phyloP scores from a whole-genome alignment of 805 yeast species.

The Candida sithepensis region DNA sequence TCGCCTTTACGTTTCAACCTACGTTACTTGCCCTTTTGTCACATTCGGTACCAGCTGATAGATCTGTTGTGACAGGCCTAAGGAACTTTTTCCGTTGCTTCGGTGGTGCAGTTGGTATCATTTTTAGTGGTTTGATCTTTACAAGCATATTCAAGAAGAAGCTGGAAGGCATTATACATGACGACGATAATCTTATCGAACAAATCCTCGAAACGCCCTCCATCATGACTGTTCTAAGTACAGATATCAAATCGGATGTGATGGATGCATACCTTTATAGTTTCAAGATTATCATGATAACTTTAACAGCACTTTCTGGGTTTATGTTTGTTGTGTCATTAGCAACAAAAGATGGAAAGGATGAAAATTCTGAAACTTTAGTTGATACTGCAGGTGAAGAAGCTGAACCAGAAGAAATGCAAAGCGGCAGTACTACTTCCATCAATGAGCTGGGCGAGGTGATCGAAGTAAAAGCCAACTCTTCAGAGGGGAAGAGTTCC shows the following conservation, averaged over 20 bases:
- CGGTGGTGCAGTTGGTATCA: conserved; percentile 55
- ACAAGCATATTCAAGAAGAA: conserved; percentile 6
- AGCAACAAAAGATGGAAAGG: conserved; percentile 7
- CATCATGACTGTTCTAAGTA: not conserved
- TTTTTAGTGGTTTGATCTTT: conserved; percentile 13
- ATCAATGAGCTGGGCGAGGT: not conserved
- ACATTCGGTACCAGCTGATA: conserved; percentile 41
- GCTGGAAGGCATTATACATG: not conserved
- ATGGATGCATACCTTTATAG: conserved; percentile 10
- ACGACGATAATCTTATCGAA: not conserved
- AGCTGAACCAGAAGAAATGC: not conserved
- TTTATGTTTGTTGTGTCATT: conserved; percentile 15
- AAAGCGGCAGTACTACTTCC: not conserved
- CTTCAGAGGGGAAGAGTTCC: not conserved
- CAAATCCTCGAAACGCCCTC: conserved; percentile 5
- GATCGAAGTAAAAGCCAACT: not conserved
- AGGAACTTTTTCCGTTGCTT: conserved; percentile 50
- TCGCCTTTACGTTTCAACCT: conserved; percentile 49
- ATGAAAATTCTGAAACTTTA: not conserved
- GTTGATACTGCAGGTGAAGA: not conserved
- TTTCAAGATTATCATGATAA: conserved; percentile 11
- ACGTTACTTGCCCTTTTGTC: conserved; percentile 48
- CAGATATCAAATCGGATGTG: not conserved
- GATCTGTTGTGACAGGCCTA: conserved; percentile 52
- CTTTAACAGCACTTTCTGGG: conserved; percentile 14